Conservation (phyloP, 371 early-diverging fungal species). For the Saksenaea oblongispora region DNA sequence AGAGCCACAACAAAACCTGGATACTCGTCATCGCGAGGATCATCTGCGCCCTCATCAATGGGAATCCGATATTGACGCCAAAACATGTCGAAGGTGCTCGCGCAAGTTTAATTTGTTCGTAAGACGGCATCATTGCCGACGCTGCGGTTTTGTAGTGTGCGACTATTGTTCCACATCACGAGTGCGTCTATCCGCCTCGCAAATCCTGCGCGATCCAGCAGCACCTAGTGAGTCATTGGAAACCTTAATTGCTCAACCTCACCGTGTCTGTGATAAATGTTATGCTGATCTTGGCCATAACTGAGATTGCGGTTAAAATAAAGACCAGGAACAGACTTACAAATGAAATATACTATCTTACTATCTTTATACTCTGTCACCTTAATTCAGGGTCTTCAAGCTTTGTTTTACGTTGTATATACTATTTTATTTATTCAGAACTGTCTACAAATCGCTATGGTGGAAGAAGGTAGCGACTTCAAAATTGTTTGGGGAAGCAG, state of each 20-base stretch:
- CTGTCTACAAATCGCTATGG: too few relatives aligned
- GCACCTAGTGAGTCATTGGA: slow-evolving; percentile 29
- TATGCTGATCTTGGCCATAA: slow-evolving; percentile 32
- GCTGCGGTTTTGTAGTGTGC: slow-evolving; percentile 86
- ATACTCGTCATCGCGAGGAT: background rate
- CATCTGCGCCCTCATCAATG: slow-evolving; percentile 50
- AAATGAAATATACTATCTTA: too few relatives aligned
- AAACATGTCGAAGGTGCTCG: slow-evolving; percentile 66
- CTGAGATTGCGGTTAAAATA: too few relatives aligned
- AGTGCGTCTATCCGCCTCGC: slow-evolving; percentile 47
- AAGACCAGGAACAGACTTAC: too few relatives aligned
- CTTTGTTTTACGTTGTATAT: too few relatives aligned
- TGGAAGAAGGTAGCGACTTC: too few relatives aligned
- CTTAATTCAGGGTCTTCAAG: too few relatives aligned
- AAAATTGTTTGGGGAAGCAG: too few relatives aligned
- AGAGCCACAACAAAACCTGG: background rate
- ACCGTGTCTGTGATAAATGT: slow-evolving; percentile 63
- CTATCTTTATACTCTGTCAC: too few relatives aligned
- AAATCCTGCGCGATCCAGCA: slow-evolving; percentile 57
- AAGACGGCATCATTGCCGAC: slow-evolving; percentile 84
- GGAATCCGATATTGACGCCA: slow-evolving; percentile 72
- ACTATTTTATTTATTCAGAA: too few relatives aligned
- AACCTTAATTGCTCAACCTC: slow-evolving; percentile 46
- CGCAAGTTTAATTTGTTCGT: slow-evolving; percentile 65
- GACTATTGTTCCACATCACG: slow-evolving; percentile 69